phyloP scores from a whole-genome alignment of 2,329 filamentous ascomycete species.

The Monascus ruber region DNA sequence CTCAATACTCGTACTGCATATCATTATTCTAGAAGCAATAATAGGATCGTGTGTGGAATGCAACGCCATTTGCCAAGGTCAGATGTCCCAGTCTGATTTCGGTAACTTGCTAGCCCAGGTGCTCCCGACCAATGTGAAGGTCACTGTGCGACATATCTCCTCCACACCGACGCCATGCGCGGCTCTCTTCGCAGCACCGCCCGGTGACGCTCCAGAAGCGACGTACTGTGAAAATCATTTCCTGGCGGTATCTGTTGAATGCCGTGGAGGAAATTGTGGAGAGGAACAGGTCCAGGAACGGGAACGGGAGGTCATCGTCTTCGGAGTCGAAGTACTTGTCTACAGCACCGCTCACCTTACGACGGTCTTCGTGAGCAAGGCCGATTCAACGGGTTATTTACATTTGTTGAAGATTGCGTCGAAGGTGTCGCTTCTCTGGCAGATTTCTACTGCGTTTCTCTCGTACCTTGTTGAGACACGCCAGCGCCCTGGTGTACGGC shows the following conservation, averaged over 20 bases:
- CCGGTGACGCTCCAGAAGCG: conserved; percentile 56
- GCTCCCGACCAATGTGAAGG: conserved; percentile 43
- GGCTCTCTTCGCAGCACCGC: conserved; percentile 69
- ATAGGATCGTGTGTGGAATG: not conserved
- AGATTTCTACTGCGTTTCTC: conserved; percentile 64
- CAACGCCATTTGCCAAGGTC: conserved; percentile 8
- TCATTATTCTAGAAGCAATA: no score
- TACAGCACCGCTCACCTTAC: conserved; percentile 72
- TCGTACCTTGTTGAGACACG: conserved; percentile 59
- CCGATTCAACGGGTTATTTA: conserved; percentile 87
- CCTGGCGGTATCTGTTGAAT: conserved; percentile 44
- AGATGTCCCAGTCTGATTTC: conserved; percentile 24
- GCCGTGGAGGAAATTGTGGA: conserved; percentile 9
- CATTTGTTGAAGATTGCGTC: conserved; percentile 50
- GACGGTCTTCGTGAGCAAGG: conserved; percentile 90
- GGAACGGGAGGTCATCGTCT: conserved; percentile 51
- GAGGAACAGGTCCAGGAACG: conserved; percentile 8
- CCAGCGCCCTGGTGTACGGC: conserved; percentile 52
- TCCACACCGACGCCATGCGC: conserved; percentile 65
- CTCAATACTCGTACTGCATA: no score
- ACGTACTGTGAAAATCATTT: conserved; percentile 87
- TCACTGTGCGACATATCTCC: conserved; percentile 75
- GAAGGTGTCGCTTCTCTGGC: conserved; percentile 56
- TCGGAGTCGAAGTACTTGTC: conserved; percentile 77
- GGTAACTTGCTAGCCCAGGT: conserved; percentile 39